Evolutionary conservation across 176 grass and related monocot genomes (phyloP).

Genomic region (Pharus latifolius): DNA sequence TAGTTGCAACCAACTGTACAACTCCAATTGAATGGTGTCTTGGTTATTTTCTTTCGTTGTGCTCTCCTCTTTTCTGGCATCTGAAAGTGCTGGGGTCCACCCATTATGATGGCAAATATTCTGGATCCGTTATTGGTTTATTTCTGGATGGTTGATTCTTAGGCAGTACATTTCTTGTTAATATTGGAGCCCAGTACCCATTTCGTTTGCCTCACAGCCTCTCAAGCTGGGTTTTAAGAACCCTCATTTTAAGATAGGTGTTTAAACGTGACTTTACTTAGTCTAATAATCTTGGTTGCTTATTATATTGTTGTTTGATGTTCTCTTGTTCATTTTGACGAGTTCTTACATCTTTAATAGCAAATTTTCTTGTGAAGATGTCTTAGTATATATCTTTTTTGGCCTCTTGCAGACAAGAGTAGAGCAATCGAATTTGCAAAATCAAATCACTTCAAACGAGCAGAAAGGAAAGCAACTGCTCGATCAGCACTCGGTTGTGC

Average conservation of each 20-base stretch:
- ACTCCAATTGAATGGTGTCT: neutral
- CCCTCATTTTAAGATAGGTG: too few relatives aligned
- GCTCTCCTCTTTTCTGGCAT: neutral
- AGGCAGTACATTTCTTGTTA: neutral
- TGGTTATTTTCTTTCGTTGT: too few relatives aligned
- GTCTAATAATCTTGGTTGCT: neutral
- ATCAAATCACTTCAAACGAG: constrained; percentile 3
- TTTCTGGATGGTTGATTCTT: neutral
- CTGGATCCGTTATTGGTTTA: neutral
- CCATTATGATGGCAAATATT: neutral
- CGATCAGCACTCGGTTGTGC: neutral
- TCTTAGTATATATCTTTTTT: neutral
- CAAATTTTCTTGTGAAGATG: neutral
- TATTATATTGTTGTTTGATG: neutral
- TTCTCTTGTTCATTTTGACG: neutral
- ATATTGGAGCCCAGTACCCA: neutral
- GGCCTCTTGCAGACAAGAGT: constrained; percentile 24
- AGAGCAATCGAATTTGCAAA: neutral
- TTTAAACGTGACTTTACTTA: too few relatives aligned
- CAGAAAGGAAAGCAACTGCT: constrained; percentile 31
- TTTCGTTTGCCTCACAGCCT: too few relatives aligned
- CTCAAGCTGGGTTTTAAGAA: too few relatives aligned
- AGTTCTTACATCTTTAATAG: neutral
- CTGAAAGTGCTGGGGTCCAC: neutral
- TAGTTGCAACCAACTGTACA: constrained; percentile 1